A percentile compares a stretch with the other conserved stretches of the same genome.
Conservation (phyloP, 441 rosid genomes). For the Erysimum pusillum region DNA sequence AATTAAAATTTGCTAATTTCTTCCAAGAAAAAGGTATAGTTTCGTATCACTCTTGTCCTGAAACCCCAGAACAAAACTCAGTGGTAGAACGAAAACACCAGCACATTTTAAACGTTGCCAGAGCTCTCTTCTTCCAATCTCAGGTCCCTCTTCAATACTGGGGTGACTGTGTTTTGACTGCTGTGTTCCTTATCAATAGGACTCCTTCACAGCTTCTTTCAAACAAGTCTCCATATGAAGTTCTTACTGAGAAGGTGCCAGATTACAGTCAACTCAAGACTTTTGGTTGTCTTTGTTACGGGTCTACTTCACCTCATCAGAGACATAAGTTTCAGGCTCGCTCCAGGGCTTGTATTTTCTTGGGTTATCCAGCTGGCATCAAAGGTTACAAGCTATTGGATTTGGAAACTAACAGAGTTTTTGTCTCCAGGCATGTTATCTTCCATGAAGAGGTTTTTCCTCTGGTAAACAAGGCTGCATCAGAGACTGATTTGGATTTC, state of each 20-base stretch:
- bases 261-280: not conserved
- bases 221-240: not conserved
- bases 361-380: not conserved
- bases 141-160: not conserved
- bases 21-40: too few species aligned
- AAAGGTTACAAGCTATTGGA: not conserved
- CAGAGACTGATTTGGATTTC: not conserved
- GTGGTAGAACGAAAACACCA: not conserved
- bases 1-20: too few species aligned
- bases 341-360: not conserved
- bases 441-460: not conserved
- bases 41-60: not conserved
- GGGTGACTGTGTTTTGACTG: not conserved
- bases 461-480: not conserved
- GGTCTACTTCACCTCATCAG: not conserved
- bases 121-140: not conserved
- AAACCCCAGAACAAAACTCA: not conserved
- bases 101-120: not conserved
- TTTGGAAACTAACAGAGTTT: not conserved
- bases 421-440: not conserved
- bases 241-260: not conserved
- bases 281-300: not conserved
- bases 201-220: not conserved
- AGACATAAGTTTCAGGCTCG: not conserved
- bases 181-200: not conserved